Evolutionary conservation across 305 asterid genomes (phyloP).

Genomic region (Solanum hybrid): DNA sequence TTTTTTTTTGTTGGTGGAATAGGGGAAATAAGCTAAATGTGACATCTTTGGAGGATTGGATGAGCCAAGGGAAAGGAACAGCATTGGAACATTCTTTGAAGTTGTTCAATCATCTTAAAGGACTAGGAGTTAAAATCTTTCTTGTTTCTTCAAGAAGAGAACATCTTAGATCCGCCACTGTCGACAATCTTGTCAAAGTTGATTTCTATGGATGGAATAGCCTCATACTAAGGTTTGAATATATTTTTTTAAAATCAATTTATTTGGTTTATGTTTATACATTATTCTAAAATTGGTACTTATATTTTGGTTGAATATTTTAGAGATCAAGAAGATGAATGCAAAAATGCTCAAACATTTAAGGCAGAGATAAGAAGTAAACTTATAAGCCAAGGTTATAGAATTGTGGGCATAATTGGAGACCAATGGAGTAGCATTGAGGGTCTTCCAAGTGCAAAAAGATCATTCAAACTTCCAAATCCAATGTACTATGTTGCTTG

Average conservation of each 20-base stretch:
- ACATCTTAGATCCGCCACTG: conserved; percentile 59
- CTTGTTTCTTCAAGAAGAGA: conserved; percentile 72
- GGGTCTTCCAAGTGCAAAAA: conserved; percentile 48
- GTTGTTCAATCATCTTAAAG: conserved; percentile 57
- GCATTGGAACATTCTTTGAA: conserved; percentile 38
- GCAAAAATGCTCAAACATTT: conserved; percentile 23
- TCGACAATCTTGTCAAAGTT: conserved; percentile 56
- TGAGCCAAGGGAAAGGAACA: conserved; percentile 49
- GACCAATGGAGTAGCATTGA: conserved; percentile 73
- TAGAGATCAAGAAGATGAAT: conserved; percentile 39
- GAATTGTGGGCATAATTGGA: conserved; percentile 45
- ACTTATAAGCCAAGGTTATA: conserved; percentile 32
- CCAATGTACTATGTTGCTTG: conserved; percentile 55
- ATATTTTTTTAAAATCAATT: background rate
- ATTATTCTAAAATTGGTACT: background rate
- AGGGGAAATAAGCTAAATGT: conserved; percentile 21
- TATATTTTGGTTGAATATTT: background rate
- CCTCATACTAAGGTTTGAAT: conserved; percentile 47
- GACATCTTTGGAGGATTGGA: conserved; percentile 18
- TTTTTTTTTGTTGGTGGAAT: background rate
- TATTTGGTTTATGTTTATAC: background rate
- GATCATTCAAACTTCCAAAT: conserved; percentile 67
- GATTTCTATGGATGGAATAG: conserved; percentile 63
- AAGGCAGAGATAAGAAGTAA: conserved; percentile 51
- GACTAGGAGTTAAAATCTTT: conserved; percentile 37